Evolutionary conservation across 305 asterid species (phyloP), one percentile per base, ranked within the genome.

Genomic region (Fraxinus platypoda): DNA sequence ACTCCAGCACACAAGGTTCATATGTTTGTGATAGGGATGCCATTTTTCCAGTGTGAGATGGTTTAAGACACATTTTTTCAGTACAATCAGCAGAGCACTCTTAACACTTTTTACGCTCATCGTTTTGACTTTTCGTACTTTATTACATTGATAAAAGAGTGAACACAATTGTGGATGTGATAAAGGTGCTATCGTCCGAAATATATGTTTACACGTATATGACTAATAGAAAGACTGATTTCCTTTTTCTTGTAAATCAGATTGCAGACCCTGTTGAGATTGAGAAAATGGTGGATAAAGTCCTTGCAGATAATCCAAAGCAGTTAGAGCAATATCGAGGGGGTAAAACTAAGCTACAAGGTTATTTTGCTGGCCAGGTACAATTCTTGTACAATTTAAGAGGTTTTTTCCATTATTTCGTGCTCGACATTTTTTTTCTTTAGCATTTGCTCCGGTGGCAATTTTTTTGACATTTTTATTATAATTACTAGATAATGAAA

Each of bases 351-450:
- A 97, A 91, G 92, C 89, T 97, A 13, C 94, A 93, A 86, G 98
- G 98, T 64, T 96, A 38, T 87, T 96, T 96, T 79, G 99, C 98
- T 81, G 99, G 99, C 85, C 99, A 96, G 97, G 99, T 96, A 76
- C 76, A 83, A 23, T 84, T 81, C 78, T 62, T 46, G 37, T 62
- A 37, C 26, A 78, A 81, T 70, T n/a, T 75, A 72, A 31, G 34
- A 15, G 33, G 11, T 75, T 49, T 66, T n/a, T 74, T 62, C 81
- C 72, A 21, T 31, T 77, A 52, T 70, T 81, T 68, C 12, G 23
- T 12, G 77, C 66, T 82, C 46, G 4, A 23, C 21, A 21, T 52
- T 64, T 28, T 11, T n/a, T 82, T 78, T 80, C 11, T 19, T 54
- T 19, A 25, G 3, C 49, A 26, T 34, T 41, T 74, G 33, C 57